Evolutionary conservation across 805 yeast species (phyloP).

Genomic region (Wickerhamomyces canadensis): DNA sequence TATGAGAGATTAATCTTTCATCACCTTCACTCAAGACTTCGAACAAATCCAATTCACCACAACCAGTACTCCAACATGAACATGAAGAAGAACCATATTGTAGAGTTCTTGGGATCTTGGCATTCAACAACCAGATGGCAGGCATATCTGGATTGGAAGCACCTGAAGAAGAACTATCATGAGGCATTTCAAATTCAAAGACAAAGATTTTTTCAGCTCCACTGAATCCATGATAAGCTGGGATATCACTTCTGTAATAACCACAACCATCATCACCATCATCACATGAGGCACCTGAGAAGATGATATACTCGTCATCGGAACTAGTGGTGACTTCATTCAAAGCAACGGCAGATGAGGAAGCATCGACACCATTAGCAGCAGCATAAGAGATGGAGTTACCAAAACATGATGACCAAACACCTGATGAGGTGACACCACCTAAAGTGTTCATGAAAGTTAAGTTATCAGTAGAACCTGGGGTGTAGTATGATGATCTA

Average conservation of each 20-base stretch:
- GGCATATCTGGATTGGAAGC: constrained; percentile 88
- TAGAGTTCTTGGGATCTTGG: constrained; percentile 91
- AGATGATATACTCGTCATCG: constrained; percentile 74
- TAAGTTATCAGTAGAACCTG: constrained; percentile 66
- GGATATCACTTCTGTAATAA: constrained; percentile 75
- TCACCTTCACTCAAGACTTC: constrained; percentile 81
- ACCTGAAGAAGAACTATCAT: constrained; percentile 39
- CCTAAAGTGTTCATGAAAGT: constrained; percentile 87
- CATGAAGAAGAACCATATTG: constrained; percentile 85
- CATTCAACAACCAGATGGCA: constrained; percentile 93
- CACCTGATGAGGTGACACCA: constrained; percentile 78
- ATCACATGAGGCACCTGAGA: constrained; percentile 63
- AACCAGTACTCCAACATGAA: constrained; percentile 96
- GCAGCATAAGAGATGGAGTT: constrained; percentile 85
- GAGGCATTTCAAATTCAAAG: constrained; percentile 93
- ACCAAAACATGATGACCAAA: constrained; percentile 83
- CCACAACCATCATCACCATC: constrained; percentile 60
- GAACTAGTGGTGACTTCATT: constrained; percentile 65
- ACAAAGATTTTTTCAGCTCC: constrained; percentile 83
- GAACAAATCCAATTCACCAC: constrained; percentile 96
- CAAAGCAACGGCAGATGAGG: constrained; percentile 63
- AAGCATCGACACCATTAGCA: constrained; percentile 69
- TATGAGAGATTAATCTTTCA: constrained; percentile 66
- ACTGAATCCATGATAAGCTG: constrained; percentile 92
- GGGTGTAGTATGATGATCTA: constrained; percentile 68